A percentile compares a stretch with the other conserved stretches of the same genome.
These are phyloP conservation scores for Saccharomycopsis schoenii DNA, from an alignment of 805 yeast species.

Conservation along the genomic window DNA sequence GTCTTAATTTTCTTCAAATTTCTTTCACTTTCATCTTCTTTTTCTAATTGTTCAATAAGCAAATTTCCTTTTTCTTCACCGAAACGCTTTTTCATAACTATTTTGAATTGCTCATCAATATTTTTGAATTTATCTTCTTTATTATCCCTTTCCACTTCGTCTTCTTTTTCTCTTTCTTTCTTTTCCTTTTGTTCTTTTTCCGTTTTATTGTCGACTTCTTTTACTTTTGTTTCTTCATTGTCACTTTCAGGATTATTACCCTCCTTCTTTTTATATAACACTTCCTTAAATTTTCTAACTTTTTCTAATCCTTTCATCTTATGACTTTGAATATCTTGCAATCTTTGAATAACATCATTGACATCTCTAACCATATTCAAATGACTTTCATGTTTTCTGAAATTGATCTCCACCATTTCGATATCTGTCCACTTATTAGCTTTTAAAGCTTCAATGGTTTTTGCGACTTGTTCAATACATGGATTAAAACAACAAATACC, in stretches of 20 bases:
- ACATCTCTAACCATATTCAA: slow-evolving; percentile 77
- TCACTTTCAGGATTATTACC: slow-evolving; percentile 20
- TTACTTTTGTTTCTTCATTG: slow-evolving; percentile 7
- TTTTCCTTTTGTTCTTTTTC: slow-evolving; percentile 19
- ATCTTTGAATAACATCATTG: slow-evolving; percentile 69
- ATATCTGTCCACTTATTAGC: slow-evolving; percentile 73
- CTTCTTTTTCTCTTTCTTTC: slow-evolving; percentile 21
- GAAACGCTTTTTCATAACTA: slow-evolving; percentile 80
- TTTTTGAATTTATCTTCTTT: slow-evolving; percentile 17
- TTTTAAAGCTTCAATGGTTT: slow-evolving; percentile 68
- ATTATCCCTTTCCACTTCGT: slow-evolving; percentile 20
- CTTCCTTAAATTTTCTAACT: slow-evolving; percentile 26
- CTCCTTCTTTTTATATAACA: slow-evolving; percentile 17
- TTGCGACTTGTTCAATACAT: slow-evolving; percentile 92
- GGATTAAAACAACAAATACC: slow-evolving; percentile 94
- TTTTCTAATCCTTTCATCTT: slow-evolving; percentile 57
- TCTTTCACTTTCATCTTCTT: slow-evolving; percentile 14
- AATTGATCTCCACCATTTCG: slow-evolving; percentile 87
- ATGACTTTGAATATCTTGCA: slow-evolving; percentile 70
- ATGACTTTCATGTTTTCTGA: slow-evolving; percentile 81
- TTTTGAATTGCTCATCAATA: slow-evolving; percentile 41
- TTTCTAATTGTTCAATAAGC: neutral
- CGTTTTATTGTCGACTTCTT: slow-evolving; percentile 20
- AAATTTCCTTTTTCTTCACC: slow-evolving; percentile 19
- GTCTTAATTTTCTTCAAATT: slow-evolving; percentile 23